phyloP scores from a whole-genome alignment of 2,329 filamentous ascomycete genomes.

The Trichoderma endophyticum region DNA sequence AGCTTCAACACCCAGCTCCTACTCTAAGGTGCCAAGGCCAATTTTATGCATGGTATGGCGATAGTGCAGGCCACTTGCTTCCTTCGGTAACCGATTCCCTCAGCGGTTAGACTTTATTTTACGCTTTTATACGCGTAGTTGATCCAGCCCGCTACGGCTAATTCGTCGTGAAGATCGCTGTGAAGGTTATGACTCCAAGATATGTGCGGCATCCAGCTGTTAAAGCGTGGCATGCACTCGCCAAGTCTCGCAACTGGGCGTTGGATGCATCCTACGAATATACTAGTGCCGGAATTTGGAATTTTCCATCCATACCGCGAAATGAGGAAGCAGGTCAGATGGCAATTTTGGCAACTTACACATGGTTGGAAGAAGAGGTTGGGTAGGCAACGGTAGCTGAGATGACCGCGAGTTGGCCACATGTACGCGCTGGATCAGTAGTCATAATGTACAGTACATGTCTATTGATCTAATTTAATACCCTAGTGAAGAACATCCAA shows the following conservation, averaged over 20 bases:
- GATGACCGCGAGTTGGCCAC: neutral
- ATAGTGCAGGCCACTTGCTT: neutral
- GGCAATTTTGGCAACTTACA: neutral
- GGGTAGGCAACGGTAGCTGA: neutral
- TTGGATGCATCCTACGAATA: neutral
- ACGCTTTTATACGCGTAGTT: neutral
- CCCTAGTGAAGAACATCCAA: neutral
- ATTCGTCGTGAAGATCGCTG: neutral
- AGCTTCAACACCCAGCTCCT: neutral
- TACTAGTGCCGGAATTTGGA: neutral
- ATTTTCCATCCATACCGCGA: neutral
- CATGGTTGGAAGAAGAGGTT: neutral
- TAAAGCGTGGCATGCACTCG: neutral
- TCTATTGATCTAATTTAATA: neutral
- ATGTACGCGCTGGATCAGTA: neutral
- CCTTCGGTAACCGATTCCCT: neutral
- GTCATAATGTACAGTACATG: neutral
- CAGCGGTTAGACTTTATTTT: neutral
- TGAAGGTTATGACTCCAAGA: neutral
- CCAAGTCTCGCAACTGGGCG: neutral
- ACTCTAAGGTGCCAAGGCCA: neutral
- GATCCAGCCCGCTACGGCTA: neutral
- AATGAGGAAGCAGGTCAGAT: neutral
- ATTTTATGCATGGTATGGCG: neutral
- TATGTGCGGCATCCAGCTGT: neutral